phyloP scores from a whole-genome alignment of 1,284 basidiomycete species.

The Ganoderma multipileum region DNA sequence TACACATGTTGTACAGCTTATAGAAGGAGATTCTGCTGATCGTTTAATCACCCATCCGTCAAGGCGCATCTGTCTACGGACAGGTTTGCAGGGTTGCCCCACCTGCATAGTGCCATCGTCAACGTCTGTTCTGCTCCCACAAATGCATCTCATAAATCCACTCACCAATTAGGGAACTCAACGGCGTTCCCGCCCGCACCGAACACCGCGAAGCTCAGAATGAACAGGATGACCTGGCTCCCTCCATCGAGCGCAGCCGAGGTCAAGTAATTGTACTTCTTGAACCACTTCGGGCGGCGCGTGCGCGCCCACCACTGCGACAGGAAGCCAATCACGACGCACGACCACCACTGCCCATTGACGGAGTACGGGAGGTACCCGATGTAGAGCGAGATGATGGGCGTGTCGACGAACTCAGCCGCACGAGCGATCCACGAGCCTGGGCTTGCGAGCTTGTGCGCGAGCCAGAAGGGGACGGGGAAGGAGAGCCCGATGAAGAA shows the following conservation, averaged over 20 bases:
- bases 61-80: conserved; percentile 38
- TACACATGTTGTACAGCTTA: conserved; percentile 7
- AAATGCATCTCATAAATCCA: background rate
- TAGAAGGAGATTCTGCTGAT: background rate
- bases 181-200: conserved; percentile 65
- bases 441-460: conserved; percentile 49
- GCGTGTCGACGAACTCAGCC: conserved; percentile 56
- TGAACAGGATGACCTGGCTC: conserved; percentile 54
- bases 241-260: conserved; percentile 56
- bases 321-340: conserved; percentile 52
- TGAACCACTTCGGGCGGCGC: conserved; percentile 53
- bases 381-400: conserved; percentile 56
- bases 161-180: conserved; percentile 52
- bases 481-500: conserved; percentile 57
- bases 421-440: conserved; percentile 40
- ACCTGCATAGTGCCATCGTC: conserved; percentile 25
- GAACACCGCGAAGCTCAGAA: conserved; percentile 69
- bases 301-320: conserved; percentile 58
- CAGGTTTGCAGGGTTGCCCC: conserved; percentile 40
- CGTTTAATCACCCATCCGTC: background rate
- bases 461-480: conserved; percentile 58
- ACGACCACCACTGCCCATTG: conserved; percentile 57
- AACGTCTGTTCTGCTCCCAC: background rate
- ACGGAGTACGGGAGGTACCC: conserved; percentile 65
- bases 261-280: conserved; percentile 57